Percentiles rank a stretch among this genome's conserved stretches.
Conservation (phyloP, 208 protist species). For the Leptomonas seymouri region DNA sequence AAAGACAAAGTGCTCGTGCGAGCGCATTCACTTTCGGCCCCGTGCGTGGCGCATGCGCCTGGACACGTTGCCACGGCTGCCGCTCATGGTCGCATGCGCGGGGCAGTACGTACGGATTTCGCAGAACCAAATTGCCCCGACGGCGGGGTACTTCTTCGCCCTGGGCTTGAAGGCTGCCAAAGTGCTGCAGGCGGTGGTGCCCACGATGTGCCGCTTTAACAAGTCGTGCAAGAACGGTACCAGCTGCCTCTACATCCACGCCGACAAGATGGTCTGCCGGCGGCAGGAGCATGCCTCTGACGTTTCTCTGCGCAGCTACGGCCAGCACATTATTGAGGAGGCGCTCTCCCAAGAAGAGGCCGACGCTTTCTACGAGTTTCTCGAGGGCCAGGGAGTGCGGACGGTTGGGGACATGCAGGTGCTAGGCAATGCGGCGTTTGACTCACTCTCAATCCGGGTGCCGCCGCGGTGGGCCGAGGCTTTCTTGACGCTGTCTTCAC, state of each 20-base stretch:
- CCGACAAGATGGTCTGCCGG: constrained; percentile 36
- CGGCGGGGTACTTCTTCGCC: constrained; percentile 79
- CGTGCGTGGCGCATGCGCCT: constrained; percentile 62
- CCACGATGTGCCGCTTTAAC: constrained; percentile 80
- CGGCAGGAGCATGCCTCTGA: constrained; percentile 33
- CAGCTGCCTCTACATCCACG: constrained; percentile 82
- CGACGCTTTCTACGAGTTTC: constrained; percentile 51
- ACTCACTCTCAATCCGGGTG: constrained; percentile 52
- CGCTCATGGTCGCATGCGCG: constrained; percentile 31
- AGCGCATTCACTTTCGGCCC: constrained; percentile 56
- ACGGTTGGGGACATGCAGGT: constrained; percentile 86
- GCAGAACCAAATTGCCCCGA: constrained; percentile 51
- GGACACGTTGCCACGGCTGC: constrained; percentile 47
- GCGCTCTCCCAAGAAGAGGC: constrained; percentile 22
- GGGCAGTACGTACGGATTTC: constrained; percentile 43
- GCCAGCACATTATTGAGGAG: constrained; percentile 18
- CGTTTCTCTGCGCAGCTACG: constrained; percentile 27
- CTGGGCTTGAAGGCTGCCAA: constrained; percentile 60
- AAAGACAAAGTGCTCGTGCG: constrained; percentile 48
- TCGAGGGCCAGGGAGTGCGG: constrained; percentile 53
- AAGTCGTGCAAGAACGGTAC: constrained; percentile 59
- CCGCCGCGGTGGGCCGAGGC: constrained; percentile 44
- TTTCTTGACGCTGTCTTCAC: constrained; percentile 55
- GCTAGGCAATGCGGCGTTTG: constrained; percentile 71
- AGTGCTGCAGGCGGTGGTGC: constrained; percentile 66